A percentile compares a stretch with the other conserved stretches of the same genome.
These are phyloP conservation scores for Mortierella claussenii DNA, from an alignment of 192 early-diverging fungal genomes.

Conservation along the genomic window DNA sequence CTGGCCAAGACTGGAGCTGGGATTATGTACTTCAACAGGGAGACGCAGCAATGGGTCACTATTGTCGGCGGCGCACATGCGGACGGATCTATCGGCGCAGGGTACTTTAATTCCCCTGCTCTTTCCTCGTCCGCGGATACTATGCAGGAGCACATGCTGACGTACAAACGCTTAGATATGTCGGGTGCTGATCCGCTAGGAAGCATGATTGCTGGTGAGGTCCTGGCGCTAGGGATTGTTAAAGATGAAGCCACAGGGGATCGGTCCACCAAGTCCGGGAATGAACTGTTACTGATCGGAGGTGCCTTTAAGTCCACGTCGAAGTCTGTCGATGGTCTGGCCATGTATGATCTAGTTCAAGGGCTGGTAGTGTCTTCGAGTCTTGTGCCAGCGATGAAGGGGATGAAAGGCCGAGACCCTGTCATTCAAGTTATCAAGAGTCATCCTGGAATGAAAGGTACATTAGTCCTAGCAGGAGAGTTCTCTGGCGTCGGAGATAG, in stretches of 20 bases:
- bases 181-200: neutral
- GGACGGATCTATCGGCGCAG: slow-evolving; percentile 23
- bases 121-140: neutral
- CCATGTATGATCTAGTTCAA: slow-evolving; percentile 20
- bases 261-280: neutral
- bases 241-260: slow-evolving; percentile 24
- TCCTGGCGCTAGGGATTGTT: slow-evolving; percentile 23
- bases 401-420: slow-evolving; percentile 1
- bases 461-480: slow-evolving; percentile 33
- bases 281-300: slow-evolving; percentile 24
- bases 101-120: slow-evolving; percentile 19
- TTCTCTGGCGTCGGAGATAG: slow-evolving; percentile 29
- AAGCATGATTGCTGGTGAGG: slow-evolving; percentile 25
- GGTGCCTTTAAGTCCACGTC: slow-evolving; percentile 16
- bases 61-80: slow-evolving; percentile 26
- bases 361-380: slow-evolving; percentile 15
- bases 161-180: slow-evolving; percentile 12
- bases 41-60: slow-evolving; percentile 23
- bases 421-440: slow-evolving; percentile 36
- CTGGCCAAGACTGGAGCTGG: slow-evolving; percentile 24
- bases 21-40: slow-evolving; percentile 25
- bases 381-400: slow-evolving; percentile 13
- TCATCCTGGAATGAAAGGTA: slow-evolving; percentile 2
- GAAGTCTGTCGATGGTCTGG: neutral
- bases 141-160: neutral